A percentile compares a stretch with the other conserved stretches of the same genome.
Conservation (phyloP, 352 stramenopile genomes). For the Phytophthora europaea region DNA sequence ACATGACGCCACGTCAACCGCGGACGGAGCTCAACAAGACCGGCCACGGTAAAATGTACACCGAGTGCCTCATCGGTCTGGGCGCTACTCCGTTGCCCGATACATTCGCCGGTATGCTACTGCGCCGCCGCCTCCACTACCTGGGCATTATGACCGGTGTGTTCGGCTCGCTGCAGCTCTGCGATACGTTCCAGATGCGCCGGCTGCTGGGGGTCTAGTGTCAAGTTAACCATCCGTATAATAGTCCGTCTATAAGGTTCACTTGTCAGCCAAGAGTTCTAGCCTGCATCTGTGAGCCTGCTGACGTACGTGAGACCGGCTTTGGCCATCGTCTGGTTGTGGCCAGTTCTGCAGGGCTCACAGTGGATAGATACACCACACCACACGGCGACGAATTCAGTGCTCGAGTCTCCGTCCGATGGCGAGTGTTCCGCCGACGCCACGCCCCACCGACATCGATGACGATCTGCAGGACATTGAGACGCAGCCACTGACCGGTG, state of each 20-base stretch:
- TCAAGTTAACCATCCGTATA: not conserved
- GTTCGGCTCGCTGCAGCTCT: constrained; percentile 26
- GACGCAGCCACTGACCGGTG: constrained; percentile 20
- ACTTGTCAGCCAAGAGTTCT: not conserved
- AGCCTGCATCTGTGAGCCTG: not conserved
- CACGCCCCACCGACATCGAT: constrained; percentile 19
- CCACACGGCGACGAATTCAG: not conserved
- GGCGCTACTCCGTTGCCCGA: constrained; percentile 45
- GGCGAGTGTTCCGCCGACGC: constrained; percentile 17
- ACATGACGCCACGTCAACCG: constrained; percentile 36
- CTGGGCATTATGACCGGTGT: constrained; percentile 35
- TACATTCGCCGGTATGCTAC: constrained; percentile 39
- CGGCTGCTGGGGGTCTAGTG: constrained; percentile 16
- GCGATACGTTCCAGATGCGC: constrained; percentile 30
- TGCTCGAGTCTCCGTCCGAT: constrained; percentile 4
- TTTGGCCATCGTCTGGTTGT: constrained; percentile 29
- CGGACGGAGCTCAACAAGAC: constrained; percentile 25
- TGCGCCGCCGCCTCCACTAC: constrained; percentile 49
- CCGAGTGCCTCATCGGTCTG: constrained; percentile 53
- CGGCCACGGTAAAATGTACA: constrained; percentile 33
- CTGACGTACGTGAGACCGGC: constrained; percentile 15
- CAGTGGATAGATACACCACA: no score
- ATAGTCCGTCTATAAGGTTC: not conserved
- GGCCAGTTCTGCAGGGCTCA: not conserved
- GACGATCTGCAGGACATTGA: constrained; percentile 23